phyloP scores from a whole-genome alignment of 2,329 filamentous ascomycete species.

The Pseudohalonectria lignicola region DNA sequence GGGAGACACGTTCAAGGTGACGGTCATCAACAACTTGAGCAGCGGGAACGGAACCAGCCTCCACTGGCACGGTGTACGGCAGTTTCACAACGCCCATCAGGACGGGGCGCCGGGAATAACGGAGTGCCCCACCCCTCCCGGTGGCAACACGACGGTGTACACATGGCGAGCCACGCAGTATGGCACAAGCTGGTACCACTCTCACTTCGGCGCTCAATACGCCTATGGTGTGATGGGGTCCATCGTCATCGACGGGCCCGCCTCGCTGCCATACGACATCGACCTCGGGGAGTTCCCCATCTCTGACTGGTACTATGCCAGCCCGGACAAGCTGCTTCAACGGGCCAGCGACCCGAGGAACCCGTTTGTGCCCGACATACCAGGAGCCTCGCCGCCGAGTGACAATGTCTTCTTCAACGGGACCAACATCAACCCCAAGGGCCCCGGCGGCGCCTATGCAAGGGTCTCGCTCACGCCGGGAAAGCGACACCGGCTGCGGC shows the following conservation, averaged over 20 bases:
- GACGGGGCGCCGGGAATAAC: slow-evolving; percentile 32
- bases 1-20: slow-evolving; percentile 9
- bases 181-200: slow-evolving; percentile 31
- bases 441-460: slow-evolving; percentile 17
- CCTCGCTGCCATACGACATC: slow-evolving; percentile 29
- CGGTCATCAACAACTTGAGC: slow-evolving; percentile 9
- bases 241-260: slow-evolving; percentile 33
- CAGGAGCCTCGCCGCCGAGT: slow-evolving; percentile 15
- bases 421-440: slow-evolving; percentile 19
- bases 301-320: slow-evolving; percentile 38
- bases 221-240: slow-evolving; percentile 37
- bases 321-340: slow-evolving; percentile 13
- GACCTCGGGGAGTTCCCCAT: slow-evolving; percentile 40
- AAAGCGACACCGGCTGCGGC: slow-evolving; percentile 35
- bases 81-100: slow-evolving; percentile 26
- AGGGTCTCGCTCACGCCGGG: slow-evolving; percentile 25
- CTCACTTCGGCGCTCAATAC: slow-evolving; percentile 35
- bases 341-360: slow-evolving; percentile 14
- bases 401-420: slow-evolving; percentile 36
- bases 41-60: slow-evolving; percentile 14
- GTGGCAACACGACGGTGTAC: slow-evolving; percentile 21
- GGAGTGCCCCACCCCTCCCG: slow-evolving; percentile 28
- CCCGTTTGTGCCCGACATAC: slow-evolving; percentile 10
- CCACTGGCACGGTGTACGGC: slow-evolving; percentile 37
- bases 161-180: slow-evolving; percentile 24